Percentiles rank a stretch among this genome's conserved stretches.
These are phyloP conservation scores for Ceratorhiza oryzae-sativae DNA, from an alignment of 1,284 basidiomycete species.

Conservation along the genomic window DNA sequence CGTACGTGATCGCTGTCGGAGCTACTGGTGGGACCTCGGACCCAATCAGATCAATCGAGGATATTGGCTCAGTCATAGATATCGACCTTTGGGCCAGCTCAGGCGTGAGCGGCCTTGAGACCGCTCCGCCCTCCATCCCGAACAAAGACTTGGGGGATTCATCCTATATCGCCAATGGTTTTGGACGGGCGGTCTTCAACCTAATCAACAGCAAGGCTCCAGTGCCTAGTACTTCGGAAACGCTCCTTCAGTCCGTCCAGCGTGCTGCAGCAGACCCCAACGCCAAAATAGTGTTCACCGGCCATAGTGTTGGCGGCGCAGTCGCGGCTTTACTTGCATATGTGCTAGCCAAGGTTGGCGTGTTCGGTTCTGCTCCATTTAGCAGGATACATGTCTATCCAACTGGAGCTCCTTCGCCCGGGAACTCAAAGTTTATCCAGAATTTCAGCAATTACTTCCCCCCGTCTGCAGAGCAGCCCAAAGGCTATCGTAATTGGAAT, in stretches of 20 bases:
- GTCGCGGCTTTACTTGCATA: neutral
- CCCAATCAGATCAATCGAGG: neutral
- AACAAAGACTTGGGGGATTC: neutral
- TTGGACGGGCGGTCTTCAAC: neutral
- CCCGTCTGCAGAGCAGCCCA: neutral
- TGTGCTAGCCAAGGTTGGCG: neutral
- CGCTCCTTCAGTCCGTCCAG: neutral
- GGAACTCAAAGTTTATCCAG: neutral
- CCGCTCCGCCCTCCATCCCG: neutral
- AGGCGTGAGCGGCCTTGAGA: neutral
- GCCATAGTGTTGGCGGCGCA: conserved; percentile 1
- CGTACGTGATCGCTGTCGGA: neutral
- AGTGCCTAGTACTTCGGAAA: neutral
- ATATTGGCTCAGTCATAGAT: neutral
- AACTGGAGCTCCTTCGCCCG: neutral
- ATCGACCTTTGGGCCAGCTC: neutral
- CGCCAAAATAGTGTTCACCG: neutral
- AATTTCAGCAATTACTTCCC: neutral
- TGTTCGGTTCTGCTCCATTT: neutral
- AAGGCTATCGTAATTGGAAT: neutral
- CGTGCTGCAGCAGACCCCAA: neutral
- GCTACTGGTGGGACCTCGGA: neutral
- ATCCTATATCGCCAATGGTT: neutral
- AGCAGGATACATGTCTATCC: neutral
- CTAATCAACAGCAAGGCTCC: neutral